Conservation (phyloP, 148 eudicot genomes). For the Heliamphora exappendiculata region DNA sequence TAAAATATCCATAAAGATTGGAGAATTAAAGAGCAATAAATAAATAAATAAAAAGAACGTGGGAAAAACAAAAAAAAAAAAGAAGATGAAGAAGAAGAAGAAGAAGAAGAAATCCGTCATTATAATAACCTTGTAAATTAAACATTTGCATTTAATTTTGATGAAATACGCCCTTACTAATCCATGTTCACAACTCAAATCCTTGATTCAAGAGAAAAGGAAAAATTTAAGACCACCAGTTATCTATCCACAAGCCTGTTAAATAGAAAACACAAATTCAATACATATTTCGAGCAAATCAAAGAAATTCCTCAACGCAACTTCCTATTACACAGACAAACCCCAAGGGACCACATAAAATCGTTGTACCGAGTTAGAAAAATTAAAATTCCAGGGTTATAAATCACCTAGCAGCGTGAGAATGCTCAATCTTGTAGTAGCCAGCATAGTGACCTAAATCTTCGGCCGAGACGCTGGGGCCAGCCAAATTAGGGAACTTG, state of each 20-base stretch:
- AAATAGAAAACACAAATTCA: neutral
- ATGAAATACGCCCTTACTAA: too few species aligned
- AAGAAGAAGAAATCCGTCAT: too few species aligned
- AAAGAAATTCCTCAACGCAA: neutral
- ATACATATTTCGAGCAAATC: neutral
- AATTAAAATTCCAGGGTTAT: neutral
- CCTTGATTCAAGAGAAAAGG: neutral
- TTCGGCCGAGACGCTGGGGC: conserved; percentile 38
- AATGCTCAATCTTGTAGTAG: conserved; percentile 59
- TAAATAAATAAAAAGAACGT: neutral
- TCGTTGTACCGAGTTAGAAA: neutral
- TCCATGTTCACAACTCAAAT: neutral
- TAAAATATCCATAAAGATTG: neutral
- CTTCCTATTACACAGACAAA: neutral
- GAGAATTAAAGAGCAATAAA: too few species aligned
- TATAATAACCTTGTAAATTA: too few species aligned
- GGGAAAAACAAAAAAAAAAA: neutral
- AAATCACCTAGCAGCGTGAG: conserved; percentile 65
- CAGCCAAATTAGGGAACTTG: conserved; percentile 50
- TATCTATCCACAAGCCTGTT: neutral
- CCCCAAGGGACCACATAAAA: neutral
- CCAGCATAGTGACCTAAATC: conserved; percentile 91
- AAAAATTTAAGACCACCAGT: neutral
- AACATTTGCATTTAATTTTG: too few species aligned
- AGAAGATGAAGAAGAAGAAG: too few species aligned